phyloP scores from a whole-genome alignment of 495 filamentous ascomycete genomes.

The Collariella sp. region DNA sequence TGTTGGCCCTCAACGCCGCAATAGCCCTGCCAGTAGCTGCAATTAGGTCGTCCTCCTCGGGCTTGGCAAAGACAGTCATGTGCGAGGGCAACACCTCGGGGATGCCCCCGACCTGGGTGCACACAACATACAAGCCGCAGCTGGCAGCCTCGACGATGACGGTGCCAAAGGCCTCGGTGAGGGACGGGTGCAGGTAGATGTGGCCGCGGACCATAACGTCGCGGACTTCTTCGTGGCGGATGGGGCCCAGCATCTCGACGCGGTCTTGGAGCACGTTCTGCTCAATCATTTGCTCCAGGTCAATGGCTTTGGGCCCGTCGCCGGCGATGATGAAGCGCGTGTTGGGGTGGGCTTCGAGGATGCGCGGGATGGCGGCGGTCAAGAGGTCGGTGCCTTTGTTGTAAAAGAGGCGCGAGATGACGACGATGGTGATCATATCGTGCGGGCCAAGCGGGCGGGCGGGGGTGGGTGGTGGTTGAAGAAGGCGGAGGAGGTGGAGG shows the following conservation, averaged over 20 bases:
- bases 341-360: slow-evolving; percentile 78
- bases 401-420: slow-evolving; percentile 95
- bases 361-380: slow-evolving; percentile 87
- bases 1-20: slow-evolving; percentile 65
- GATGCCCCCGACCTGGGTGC: slow-evolving; percentile 91
- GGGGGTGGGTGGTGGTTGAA: slow-evolving; percentile 18
- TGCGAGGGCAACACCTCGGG: slow-evolving; percentile 88
- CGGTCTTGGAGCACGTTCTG: slow-evolving; percentile 90
- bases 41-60: slow-evolving; percentile 87
- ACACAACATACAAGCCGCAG: slow-evolving; percentile 92
- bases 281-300: slow-evolving; percentile 96
- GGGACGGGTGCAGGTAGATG: slow-evolving; percentile 88
- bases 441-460: slow-evolving; percentile 58
- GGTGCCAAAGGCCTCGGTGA: slow-evolving; percentile 96
- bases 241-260: slow-evolving; percentile 81
- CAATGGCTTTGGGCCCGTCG: slow-evolving; percentile 91
- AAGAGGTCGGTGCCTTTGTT: slow-evolving; percentile 97
- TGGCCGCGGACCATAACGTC: slow-evolving; percentile 98
- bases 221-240: slow-evolving; percentile 91
- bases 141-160: slow-evolving; percentile 95
- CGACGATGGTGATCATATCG: slow-evolving; percentile 89
- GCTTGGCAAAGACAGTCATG: slow-evolving; percentile 90
- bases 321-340: slow-evolving; percentile 96
- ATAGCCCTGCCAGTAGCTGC: slow-evolving; percentile 76
- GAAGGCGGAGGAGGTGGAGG: slow-evolving; percentile 5